Percentiles rank a stretch among this genome's conserved stretches.
Evolutionary conservation across 805 yeast genomes (phyloP).

Genomic region (Metschnikowia matae): DNA sequence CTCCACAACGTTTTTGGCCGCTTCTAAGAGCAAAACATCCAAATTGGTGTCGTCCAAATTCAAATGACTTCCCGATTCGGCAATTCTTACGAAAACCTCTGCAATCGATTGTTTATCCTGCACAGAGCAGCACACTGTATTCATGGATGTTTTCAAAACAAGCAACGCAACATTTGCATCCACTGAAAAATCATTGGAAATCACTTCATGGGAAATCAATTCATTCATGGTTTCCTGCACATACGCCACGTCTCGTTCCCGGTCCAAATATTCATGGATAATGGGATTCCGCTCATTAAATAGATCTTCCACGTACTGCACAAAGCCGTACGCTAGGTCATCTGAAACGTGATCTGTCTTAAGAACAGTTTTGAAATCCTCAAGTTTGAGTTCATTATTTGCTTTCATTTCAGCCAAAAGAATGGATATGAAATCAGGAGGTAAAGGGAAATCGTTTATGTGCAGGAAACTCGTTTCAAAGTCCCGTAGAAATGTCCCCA

Average conservation of each 20-base stretch:
- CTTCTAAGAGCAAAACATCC: background rate
- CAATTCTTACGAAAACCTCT: background rate
- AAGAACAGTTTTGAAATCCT: slow-evolving; percentile 15
- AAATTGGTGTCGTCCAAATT: background rate
- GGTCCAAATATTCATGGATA: slow-evolving; percentile 34
- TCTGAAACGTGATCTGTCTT: slow-evolving; percentile 16
- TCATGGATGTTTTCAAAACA: slow-evolving; percentile 24
- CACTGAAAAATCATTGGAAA: background rate
- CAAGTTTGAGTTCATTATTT: slow-evolving; percentile 11
- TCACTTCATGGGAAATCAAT: background rate
- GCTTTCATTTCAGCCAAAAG: slow-evolving; percentile 15
- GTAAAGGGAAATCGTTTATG: slow-evolving; percentile 10
- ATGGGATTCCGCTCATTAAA: slow-evolving; percentile 25
- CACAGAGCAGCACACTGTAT: slow-evolving; percentile 8
- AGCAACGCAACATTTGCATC: slow-evolving; percentile 16
- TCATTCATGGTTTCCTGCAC: slow-evolving; percentile 4
- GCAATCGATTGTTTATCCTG: slow-evolving; percentile 7
- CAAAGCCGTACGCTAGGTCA: slow-evolving; percentile 18
- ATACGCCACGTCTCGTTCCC: slow-evolving; percentile 23
- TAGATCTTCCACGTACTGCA: slow-evolving; percentile 26
- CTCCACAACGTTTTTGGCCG: background rate
- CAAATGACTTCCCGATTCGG: too few species aligned
- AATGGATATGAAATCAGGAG: slow-evolving; percentile 15
- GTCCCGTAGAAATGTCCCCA: slow-evolving; percentile 21
- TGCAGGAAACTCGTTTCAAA: slow-evolving; percentile 7